Conservation (phyloP, 192 early-diverging fungal genomes). For the Podila horticola region DNA sequence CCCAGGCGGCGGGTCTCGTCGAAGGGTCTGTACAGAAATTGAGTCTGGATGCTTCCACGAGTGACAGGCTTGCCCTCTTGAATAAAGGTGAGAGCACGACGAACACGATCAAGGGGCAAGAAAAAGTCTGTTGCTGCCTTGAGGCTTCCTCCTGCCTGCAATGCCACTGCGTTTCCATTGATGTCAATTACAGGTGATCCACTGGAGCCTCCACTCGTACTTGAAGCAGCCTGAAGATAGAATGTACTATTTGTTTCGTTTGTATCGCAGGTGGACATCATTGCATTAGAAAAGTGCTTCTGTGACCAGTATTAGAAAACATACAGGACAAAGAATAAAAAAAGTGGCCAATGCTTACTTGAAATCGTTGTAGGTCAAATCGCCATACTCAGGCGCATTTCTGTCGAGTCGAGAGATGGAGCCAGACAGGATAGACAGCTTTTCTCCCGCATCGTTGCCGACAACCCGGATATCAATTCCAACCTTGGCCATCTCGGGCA, state of each 20-base stretch:
- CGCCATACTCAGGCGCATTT: constrained; percentile 85
- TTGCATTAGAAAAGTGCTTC: background rate
- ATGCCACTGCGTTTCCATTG: constrained; percentile 81
- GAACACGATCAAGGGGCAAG: constrained; percentile 81
- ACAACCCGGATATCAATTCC: constrained; percentile 85
- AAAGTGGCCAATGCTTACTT: constrained; percentile 45
- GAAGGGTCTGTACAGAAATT: constrained; percentile 80
- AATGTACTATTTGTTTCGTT: constrained; percentile 48
- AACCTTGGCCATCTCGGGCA: constrained; percentile 76
- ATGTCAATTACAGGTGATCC: constrained; percentile 87
- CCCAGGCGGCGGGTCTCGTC: constrained; percentile 81
- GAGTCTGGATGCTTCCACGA: constrained; percentile 79
- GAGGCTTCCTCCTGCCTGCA: constrained; percentile 80
- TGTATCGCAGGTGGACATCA: background rate
- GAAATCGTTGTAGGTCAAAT: constrained; percentile 78
- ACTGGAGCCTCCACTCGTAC: constrained; percentile 79
- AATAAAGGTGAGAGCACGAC: constrained; percentile 64
- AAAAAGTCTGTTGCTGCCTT: constrained; percentile 88
- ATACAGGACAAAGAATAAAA: constrained; percentile 17
- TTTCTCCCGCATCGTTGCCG: constrained; percentile 87
- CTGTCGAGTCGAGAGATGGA: constrained; percentile 83
- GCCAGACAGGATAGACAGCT: constrained; percentile 83
- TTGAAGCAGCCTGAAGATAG: constrained; percentile 81
- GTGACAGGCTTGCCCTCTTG: constrained; percentile 58
- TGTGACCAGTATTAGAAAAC: constrained; percentile 49